A percentile compares a stretch with the other conserved stretches of the same genome.
phyloP scores from a whole-genome alignment of 371 early-diverging fungal genomes.

The Mucor piriformis region DNA sequence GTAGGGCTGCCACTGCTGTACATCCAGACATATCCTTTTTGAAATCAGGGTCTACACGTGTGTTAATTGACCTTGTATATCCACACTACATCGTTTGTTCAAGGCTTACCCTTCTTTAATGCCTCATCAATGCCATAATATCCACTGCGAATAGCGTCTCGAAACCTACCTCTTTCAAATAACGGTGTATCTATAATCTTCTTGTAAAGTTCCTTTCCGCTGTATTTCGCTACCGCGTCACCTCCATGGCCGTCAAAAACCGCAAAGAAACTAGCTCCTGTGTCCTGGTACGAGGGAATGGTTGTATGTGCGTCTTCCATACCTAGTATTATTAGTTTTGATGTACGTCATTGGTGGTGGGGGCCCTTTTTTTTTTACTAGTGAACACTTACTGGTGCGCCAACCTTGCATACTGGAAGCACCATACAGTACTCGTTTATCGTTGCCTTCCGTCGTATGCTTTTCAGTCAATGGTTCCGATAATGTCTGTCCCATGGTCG shows the following conservation, averaged over 20 bases:
- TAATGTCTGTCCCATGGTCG: conserved; percentile 91
- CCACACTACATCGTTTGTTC: neutral
- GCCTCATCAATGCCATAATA: conserved; percentile 81
- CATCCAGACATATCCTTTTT: conserved; percentile 80
- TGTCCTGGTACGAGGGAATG: conserved; percentile 58
- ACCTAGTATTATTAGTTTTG: conserved; percentile 27
- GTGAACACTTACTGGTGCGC: conserved; percentile 86
- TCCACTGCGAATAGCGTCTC: conserved; percentile 76
- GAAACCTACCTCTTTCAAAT: conserved; percentile 66
- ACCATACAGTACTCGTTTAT: conserved; percentile 81
- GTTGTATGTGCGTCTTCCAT: conserved; percentile 97
- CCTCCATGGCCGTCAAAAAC: conserved; percentile 98
- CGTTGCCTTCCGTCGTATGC: conserved; percentile 70
- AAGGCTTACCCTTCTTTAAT: conserved; percentile 61
- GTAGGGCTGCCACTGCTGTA: conserved; percentile 81
- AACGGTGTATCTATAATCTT: conserved; percentile 61
- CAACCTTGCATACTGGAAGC: conserved; percentile 97
- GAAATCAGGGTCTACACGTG: conserved; percentile 64
- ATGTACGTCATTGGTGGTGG: neutral
- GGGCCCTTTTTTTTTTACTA: too few species aligned
- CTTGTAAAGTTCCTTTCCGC: conserved; percentile 74
- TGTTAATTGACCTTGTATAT: too few species aligned
- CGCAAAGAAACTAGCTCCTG: conserved; percentile 77
- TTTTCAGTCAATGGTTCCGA: conserved; percentile 91
- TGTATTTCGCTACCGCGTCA: conserved; percentile 76